phyloP scores from a whole-genome alignment of 768 basidiomycete genomes.

The Mycena venus region DNA sequence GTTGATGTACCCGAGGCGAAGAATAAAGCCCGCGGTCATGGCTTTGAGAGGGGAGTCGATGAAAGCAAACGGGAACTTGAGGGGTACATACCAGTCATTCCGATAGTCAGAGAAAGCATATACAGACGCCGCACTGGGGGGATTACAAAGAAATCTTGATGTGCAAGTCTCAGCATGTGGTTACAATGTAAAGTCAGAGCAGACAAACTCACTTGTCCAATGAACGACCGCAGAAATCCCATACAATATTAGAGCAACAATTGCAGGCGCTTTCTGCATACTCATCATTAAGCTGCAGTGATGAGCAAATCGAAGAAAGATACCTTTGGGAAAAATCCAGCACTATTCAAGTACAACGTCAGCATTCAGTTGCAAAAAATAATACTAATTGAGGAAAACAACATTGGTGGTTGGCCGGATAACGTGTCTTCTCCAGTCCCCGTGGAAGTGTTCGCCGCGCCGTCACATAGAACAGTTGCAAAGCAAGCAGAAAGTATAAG shows the following conservation, averaged over 20 bases:
- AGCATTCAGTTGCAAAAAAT: background rate
- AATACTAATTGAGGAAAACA: background rate
- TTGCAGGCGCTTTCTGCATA: constrained; percentile 18
- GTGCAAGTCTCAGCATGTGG: background rate
- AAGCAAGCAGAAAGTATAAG: background rate
- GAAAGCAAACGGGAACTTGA: background rate
- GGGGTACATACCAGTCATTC: constrained; percentile 28
- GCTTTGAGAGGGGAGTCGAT: background rate
- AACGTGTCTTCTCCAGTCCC: background rate
- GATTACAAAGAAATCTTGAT: background rate
- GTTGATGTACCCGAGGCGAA: background rate
- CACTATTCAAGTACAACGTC: background rate
- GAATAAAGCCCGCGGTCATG: constrained; percentile 14
- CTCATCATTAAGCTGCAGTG: background rate
- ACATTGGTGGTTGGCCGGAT: background rate
- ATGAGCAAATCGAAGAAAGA: background rate
- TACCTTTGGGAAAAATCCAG: constrained; percentile 19
- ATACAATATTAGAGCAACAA: constrained; percentile 18
- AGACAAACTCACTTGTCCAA: constrained; percentile 34
- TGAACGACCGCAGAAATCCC: constrained; percentile 10
- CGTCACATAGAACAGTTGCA: background rate
- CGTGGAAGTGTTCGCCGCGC: background rate
- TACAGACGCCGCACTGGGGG: background rate
- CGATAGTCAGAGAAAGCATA: constrained; percentile 28
- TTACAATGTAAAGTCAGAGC: too few relatives aligned